Base-by-base conservation (phyloP, 2,329 filamentous ascomycete species). In the Coniochaeta sp. region DNA sequence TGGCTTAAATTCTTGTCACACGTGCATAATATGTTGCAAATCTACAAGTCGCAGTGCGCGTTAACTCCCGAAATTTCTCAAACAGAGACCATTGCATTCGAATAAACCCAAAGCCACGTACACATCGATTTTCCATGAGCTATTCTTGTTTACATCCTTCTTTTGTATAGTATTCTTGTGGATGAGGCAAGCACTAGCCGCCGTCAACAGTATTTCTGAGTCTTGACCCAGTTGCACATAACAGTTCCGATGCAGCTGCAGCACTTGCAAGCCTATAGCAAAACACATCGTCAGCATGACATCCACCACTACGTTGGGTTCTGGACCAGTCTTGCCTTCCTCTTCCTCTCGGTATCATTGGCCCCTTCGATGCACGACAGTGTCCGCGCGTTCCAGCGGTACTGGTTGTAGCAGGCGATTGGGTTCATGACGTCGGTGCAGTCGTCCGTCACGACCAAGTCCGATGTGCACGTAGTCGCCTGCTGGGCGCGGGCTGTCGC, bases 351-450 rank as follows among this genome's bases (percentile, higher is more conserved):
- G 0, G 71, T 62, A 30, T 73, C 67, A 57, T 71, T 64, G 2
- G 61, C 69, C 1, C 72, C 74, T 7, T 72, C 72, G 38, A 76
- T 74, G 58, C 74, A 76, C 0, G 65, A 62, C 14, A 76, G 64
- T 1, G 73, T 76, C 57, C 70, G 71, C 9, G 70, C 59, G 58
- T 64, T 63, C 63, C 72, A 76, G 4, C 72, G 64, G 64, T 70
- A 75, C 63, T 74, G 66, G 64, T 76, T 76, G 65, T 76, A 76
- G 66, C 74, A 76, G 28, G 74, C 74, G 55, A 69, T 73, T 19
- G 74, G 72, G 55, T 76, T 72, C 62, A 75, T 72, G 34, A 76
- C 74, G 38, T 69, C 72, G 19, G 72, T 71, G 56, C 74, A 76
- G 30, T 76, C 73, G 54, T 75, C 71, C 12, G 69, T 72, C 2